Percentiles rank a stretch among this genome's conserved stretches.
These are phyloP conservation scores for Mitragyna speciosa DNA, from an alignment of 257 asterid genomes.

Conservation along the genomic window DNA sequence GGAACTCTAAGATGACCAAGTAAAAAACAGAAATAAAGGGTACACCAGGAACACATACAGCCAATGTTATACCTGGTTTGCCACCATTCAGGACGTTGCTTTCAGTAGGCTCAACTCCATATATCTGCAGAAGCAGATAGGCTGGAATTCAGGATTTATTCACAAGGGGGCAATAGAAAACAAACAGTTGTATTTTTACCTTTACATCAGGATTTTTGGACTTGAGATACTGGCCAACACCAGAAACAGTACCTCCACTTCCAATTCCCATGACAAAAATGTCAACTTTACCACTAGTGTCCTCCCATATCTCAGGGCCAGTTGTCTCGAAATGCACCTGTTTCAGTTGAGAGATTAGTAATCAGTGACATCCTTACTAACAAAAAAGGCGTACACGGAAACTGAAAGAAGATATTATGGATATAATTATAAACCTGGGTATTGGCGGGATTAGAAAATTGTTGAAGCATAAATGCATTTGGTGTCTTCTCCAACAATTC, in stretches of 20 bases:
- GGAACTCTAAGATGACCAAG: background rate
- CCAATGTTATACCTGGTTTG: conserved; percentile 63
- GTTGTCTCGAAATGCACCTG: conserved; percentile 95
- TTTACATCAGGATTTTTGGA: conserved; percentile 80
- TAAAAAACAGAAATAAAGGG: background rate
- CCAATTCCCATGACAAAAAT: conserved; percentile 95
- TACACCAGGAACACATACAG: background rate
- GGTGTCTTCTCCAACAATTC: conserved; percentile 72
- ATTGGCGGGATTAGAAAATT: conserved; percentile 89
- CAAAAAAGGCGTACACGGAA: no score
- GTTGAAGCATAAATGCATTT: conserved; percentile 91
- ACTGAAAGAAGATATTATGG: background rate
- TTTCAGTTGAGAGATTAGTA: background rate
- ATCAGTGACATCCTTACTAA: background rate
- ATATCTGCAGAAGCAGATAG: conserved; percentile 47
- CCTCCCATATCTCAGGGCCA: conserved; percentile 99
- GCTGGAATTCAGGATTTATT: background rate
- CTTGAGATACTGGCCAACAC: conserved; percentile 89
- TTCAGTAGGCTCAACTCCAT: conserved; percentile 90
- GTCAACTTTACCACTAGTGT: conserved; percentile 85
- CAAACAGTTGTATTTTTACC: conserved; percentile 33
- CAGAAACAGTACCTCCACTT: conserved; percentile 97
- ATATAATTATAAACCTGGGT: conserved; percentile 49
- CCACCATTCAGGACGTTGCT: conserved; percentile 92
- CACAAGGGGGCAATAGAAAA: background rate